phyloP scores from a whole-genome alignment of 768 basidiomycete species.

The Lactarius indigo region DNA sequence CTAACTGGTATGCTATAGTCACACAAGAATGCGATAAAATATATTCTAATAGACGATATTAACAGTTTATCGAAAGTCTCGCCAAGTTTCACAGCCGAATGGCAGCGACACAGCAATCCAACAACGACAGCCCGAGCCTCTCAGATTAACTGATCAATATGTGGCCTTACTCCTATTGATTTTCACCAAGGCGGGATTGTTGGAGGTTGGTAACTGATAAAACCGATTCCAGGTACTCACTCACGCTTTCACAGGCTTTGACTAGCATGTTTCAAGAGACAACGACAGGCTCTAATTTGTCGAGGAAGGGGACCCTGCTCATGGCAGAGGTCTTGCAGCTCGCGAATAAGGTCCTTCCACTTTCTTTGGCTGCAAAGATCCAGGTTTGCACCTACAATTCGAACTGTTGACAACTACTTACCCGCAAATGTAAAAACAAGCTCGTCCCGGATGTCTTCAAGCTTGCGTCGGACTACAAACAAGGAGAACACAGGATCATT shows the following conservation, averaged over 20 bases:
- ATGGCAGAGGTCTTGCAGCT: conserved; percentile 90
- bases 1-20: conserved; percentile 63
- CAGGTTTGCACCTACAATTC: conserved; percentile 49
- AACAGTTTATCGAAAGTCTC: conserved; percentile 54
- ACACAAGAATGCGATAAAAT: neutral
- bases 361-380: conserved; percentile 75
- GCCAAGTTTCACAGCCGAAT: conserved; percentile 21
- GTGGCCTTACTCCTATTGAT: conserved; percentile 80
- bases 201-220: conserved; percentile 59
- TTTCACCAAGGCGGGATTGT: conserved; percentile 80
- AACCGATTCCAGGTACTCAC: neutral
- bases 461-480: conserved; percentile 77
- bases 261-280: conserved; percentile 82
- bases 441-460: conserved; percentile 81
- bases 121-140: conserved; percentile 46
- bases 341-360: conserved; percentile 81
- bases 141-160: conserved; percentile 91
- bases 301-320: conserved; percentile 85
- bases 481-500: conserved; percentile 72
- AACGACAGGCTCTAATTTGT: conserved; percentile 64
- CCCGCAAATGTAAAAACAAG: conserved; percentile 36
- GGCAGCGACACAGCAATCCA: conserved; percentile 30
- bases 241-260: conserved; percentile 56
- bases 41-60: neutral
- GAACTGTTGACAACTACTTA: neutral